phyloP scores from a whole-genome alignment of 805 yeast species.

The Maudiozyma saulgeensis region DNA sequence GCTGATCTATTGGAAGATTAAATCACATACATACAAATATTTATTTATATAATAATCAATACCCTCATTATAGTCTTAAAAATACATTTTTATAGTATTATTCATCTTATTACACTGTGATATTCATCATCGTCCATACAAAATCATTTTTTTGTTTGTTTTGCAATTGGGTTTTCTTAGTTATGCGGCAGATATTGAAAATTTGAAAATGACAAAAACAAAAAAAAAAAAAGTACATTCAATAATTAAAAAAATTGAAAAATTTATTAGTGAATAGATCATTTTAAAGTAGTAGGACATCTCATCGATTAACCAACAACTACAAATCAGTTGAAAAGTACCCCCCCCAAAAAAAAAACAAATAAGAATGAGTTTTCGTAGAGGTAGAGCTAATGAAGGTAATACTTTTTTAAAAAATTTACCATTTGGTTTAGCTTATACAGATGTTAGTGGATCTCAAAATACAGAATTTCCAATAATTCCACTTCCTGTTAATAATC shows the following conservation, averaged over 20 bases:
- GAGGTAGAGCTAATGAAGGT: constrained; percentile 33
- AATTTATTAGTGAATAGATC: no score
- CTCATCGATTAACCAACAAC: background rate
- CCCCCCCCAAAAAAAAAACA: background rate
- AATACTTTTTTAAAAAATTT: constrained; percentile 33
- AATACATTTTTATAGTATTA: no score
- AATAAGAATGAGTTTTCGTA: constrained; percentile 42
- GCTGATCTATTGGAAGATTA: constrained; percentile 57
- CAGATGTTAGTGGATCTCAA: constrained; percentile 41
- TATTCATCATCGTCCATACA: no score
- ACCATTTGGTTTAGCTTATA: constrained; percentile 67
- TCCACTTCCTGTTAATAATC: constrained; percentile 57
- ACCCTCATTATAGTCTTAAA: no score
- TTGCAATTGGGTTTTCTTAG: no score
- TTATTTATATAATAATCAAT: background rate
- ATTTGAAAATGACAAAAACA: no score
- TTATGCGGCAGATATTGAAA: no score
- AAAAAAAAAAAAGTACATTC: no score
- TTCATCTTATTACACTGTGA: no score
- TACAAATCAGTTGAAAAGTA: background rate
- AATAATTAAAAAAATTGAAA: no score
- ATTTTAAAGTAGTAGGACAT: no score
- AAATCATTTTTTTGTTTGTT: no score
- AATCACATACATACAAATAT: background rate
- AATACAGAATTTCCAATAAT: constrained; percentile 34